Evolutionary conservation across 75 land plant species (phyloP).

Genomic region (Pinus taeda): DNA sequence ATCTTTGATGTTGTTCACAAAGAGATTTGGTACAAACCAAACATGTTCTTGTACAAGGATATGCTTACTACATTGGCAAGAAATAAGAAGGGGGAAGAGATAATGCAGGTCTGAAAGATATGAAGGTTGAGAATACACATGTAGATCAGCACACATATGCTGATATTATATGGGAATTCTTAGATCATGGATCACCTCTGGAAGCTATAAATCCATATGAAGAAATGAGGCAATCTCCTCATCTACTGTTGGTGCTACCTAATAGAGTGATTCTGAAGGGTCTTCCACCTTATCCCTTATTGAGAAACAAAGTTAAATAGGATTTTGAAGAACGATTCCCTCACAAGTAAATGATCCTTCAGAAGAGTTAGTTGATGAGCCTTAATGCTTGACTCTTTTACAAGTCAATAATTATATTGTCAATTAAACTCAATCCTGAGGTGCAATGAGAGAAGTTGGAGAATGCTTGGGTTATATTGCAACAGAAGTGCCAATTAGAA

Average conservation of each 20-base stretch:
- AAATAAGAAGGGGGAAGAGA: slow-evolving; percentile 57
- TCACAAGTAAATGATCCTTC: slow-evolving; percentile 58
- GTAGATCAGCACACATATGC: slow-evolving; percentile 75
- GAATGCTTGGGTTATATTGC: no score
- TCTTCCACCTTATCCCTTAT: slow-evolving; percentile 50
- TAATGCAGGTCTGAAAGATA: slow-evolving; percentile 58
- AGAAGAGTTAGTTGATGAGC: slow-evolving; percentile 7
- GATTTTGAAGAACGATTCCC: slow-evolving; percentile 69
- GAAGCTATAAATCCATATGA: slow-evolving; percentile 73
- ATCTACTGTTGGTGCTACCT: slow-evolving; percentile 49
- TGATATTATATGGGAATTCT: slow-evolving; percentile 68
- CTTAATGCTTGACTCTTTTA: no score
- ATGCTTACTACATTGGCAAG: slow-evolving; percentile 85
- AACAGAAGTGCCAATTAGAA: no score
- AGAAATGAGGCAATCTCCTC: slow-evolving; percentile 69
- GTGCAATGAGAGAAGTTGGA: no score
- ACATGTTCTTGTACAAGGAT: slow-evolving; percentile 80
- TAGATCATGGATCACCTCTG: slow-evolving; percentile 46
- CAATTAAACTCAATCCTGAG: no score
- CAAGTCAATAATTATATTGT: no score
- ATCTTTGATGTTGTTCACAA: slow-evolving; percentile 77
- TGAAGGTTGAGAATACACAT: slow-evolving; percentile 52
- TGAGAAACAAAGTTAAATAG: slow-evolving; percentile 61
- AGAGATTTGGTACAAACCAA: slow-evolving; percentile 92
- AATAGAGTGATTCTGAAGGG: slow-evolving; percentile 71